Evolutionary conservation across 208 protist genomes (phyloP).

Genomic region (Trypanosomatidae sp.): DNA sequence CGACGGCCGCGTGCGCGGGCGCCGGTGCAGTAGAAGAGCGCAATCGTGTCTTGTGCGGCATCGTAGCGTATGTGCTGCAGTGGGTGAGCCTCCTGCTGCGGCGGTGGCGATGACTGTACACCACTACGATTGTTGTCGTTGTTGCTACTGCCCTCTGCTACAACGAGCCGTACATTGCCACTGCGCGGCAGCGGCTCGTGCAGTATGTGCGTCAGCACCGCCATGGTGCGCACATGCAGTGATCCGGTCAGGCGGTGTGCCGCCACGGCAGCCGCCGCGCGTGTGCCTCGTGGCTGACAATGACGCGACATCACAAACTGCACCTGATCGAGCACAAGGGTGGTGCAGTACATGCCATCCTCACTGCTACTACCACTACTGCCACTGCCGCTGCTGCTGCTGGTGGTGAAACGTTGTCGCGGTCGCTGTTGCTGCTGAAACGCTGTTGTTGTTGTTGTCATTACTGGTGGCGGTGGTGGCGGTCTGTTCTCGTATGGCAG

Average conservation of each 20-base stretch:
- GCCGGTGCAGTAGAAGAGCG: conserved; percentile 36
- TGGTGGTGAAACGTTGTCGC: too few relatives aligned
- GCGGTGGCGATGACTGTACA: too few relatives aligned
- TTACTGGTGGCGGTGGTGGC: not conserved
- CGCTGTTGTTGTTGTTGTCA: not conserved
- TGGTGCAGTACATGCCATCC: conserved; percentile 57
- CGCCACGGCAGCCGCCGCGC: conserved; percentile 13
- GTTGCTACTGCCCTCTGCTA: too few relatives aligned
- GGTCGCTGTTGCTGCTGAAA: too few relatives aligned
- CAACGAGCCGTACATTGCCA: conserved; percentile 35
- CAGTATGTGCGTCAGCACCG: conserved; percentile 63
- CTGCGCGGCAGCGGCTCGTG: conserved; percentile 55
- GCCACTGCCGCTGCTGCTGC: too few relatives aligned
- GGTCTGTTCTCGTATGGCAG: conserved; percentile 32
- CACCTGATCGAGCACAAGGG: conserved; percentile 20
- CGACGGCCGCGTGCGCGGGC: conserved; percentile 9
- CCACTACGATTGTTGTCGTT: too few relatives aligned
- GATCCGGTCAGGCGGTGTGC: conserved; percentile 25
- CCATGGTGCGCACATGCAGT: conserved; percentile 31
- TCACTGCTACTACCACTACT: too few relatives aligned
- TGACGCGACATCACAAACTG: conserved; percentile 36
- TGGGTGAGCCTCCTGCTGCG: too few relatives aligned
- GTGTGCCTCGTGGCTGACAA: conserved; percentile 32
- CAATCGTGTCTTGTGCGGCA: conserved; percentile 38
- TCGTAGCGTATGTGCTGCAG: conserved; percentile 61